Base-by-base conservation (phyloP, 352 stramenopile genomes). In the Phytopythium boreale region DNA sequence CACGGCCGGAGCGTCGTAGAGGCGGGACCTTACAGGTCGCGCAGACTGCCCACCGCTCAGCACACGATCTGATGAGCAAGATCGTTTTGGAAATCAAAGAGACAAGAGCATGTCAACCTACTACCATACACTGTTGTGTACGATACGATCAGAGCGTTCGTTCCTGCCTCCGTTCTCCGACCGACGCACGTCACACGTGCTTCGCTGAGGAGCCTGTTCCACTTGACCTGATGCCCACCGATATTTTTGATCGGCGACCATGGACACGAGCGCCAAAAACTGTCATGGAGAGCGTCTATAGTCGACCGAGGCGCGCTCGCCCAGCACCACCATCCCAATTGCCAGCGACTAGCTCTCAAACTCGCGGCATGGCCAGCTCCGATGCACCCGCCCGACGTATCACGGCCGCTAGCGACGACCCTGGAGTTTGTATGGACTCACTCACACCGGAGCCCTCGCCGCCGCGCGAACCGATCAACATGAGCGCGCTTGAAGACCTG, bases 401-500 rank as follows among this genome's bases (percentile, higher is more conserved):
- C 24, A 12, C 47, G 24, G 24, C 2, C 47, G 7, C 24, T 11
- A 36, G 14, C 47, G 47, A 52, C 24, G 22, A 15, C 46, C 12
- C 7, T 20, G 41, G 20, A 14, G 34, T 7, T 9, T 46, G 0
- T 2, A 9, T 22, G 17, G 41, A 46, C 5, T 46, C 44, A 12
- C 9, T 51, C 20, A 51, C 44, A 17, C 44, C 44, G 10, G 20
- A 51, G 44, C n/a, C 44, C 4, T 51, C 44, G 10, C 19, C 44
- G 10, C n/a, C 44, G n/a, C 44, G n/a, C 9, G 44, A 51, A 17
- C 65, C 27, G 24, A 47, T 44, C 66, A 22, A 24, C 31, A 72
- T 81, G 72, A 76, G 70, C 44, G 76, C 64, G 22, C 66, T 89
- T 8, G 74, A 82, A 24, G 74, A 86, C 27, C 77, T 89, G 14